Percentiles rank a stretch among this genome's conserved stretches.
These are phyloP conservation scores for Symbiotaphrina buchneri DNA, from an alignment of 495 filamentous ascomycete genomes.

Conservation along the genomic window DNA sequence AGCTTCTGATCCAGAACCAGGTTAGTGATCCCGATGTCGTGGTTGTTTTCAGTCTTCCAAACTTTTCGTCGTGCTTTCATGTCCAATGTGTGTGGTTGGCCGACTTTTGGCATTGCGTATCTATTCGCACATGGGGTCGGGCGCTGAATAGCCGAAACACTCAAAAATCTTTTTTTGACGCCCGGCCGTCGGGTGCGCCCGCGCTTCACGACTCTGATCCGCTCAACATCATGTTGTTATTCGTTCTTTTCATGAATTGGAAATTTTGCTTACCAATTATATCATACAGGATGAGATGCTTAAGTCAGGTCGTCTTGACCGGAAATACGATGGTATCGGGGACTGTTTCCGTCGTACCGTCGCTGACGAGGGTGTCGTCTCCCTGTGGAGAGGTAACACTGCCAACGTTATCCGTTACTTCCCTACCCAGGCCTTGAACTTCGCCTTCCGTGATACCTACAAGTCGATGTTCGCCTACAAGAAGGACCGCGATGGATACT, in stretches of 20 bases:
- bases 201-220: too few relatives aligned
- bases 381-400: slow-evolving; percentile 98
- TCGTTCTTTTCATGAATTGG: too few relatives aligned
- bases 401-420: slow-evolving; percentile 99
- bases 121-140: too few relatives aligned
- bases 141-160: too few relatives aligned
- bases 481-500: slow-evolving; percentile 97
- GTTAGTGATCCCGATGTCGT: slow-evolving; percentile 27
- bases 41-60: not conserved
- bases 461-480: slow-evolving; percentile 99
- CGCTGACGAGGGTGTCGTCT: slow-evolving; percentile 58
- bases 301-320: slow-evolving; percentile 92
- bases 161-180: too few relatives aligned
- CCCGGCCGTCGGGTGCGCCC: too few relatives aligned
- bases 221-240: too few relatives aligned
- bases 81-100: too few relatives aligned
- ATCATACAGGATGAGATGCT: slow-evolving; percentile 96
- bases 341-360: slow-evolving; percentile 91
- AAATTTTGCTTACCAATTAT: too few relatives aligned
- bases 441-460: slow-evolving; percentile 99
- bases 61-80: not conserved
- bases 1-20: slow-evolving; percentile 99
- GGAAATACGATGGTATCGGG: slow-evolving; percentile 78
- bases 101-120: too few relatives aligned
- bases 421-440: slow-evolving; percentile 99